These are phyloP conservation scores for Microbotryum saponariae DNA, from an alignment of 1,284 basidiomycete genomes.

Conservation along the genomic window DNA sequence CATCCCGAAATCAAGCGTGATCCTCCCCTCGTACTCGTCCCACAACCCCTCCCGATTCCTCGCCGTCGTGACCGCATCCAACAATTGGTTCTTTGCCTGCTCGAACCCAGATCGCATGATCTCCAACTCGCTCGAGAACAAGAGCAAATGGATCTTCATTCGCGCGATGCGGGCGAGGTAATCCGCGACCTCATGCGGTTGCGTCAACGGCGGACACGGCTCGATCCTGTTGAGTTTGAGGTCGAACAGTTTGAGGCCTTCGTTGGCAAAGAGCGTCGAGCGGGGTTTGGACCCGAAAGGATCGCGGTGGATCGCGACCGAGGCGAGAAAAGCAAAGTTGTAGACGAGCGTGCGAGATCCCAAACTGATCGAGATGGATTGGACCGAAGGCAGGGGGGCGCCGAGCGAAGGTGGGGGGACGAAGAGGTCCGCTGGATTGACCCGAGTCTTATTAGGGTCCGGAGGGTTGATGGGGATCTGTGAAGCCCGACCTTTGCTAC, in stretches of 20 bases:
- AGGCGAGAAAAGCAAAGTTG: slow-evolving; percentile 2
- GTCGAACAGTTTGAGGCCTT: slow-evolving; percentile 5
- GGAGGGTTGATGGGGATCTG: background rate
- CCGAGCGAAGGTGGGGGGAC: background rate
- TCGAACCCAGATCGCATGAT: slow-evolving; percentile 1
- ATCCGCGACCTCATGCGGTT: too few relatives aligned
- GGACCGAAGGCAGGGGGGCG: background rate
- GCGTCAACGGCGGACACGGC: too few relatives aligned
- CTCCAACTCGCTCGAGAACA: background rate
- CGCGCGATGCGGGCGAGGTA: background rate
- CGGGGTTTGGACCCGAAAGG: slow-evolving; percentile 3
- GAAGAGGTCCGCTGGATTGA: background rate
- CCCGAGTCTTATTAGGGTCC: background rate
- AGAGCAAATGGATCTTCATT: background rate
- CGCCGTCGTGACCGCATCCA: slow-evolving; percentile 1
- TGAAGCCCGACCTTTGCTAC: too few relatives aligned
- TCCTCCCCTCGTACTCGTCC: background rate
- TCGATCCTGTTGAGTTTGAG: background rate
- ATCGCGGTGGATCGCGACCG: slow-evolving; percentile 1
- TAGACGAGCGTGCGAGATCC: background rate
- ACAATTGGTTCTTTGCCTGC: background rate
- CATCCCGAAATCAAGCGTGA: slow-evolving; percentile 4
- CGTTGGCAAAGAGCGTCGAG: slow-evolving; percentile 2
- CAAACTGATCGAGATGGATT: background rate
- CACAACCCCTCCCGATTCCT: too few relatives aligned